A percentile compares a stretch with the other conserved stretches of the same genome.
phyloP scores from a whole-genome alignment of 805 yeast genomes.

The Metahyphopichia silvanorum region DNA sequence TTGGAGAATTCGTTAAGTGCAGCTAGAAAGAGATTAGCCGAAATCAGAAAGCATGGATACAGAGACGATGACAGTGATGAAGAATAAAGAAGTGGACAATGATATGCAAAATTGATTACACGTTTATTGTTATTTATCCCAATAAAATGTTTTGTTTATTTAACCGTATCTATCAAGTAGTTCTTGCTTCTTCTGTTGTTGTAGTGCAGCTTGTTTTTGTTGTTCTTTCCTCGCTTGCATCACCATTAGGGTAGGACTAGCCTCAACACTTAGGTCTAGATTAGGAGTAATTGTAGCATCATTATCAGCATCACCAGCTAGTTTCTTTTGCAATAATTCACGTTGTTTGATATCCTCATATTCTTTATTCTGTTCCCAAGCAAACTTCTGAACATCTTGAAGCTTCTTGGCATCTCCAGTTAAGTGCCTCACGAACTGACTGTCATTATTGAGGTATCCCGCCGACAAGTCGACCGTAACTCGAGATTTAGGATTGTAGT shows the following conservation, averaged over 20 bases:
- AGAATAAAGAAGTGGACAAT: constrained; percentile 27
- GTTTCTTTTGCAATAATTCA: constrained; percentile 6
- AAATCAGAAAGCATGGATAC: constrained; percentile 77
- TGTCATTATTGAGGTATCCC: constrained; percentile 34
- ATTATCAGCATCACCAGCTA: constrained; percentile 2
- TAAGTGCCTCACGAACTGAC: constrained; percentile 51
- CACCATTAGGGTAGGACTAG: constrained; percentile 36
- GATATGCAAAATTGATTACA: not conserved
- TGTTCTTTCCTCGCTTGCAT: constrained; percentile 19
- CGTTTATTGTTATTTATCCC: no score
- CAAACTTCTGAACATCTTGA: constrained; percentile 27
- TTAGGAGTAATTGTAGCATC: constrained; percentile 15
- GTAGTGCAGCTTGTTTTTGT: constrained; percentile 11
- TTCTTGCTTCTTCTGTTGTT: constrained; percentile 9
- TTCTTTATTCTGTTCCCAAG: constrained; percentile 26
- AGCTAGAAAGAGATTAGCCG: constrained; percentile 81
- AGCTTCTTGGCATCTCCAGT: constrained; percentile 18
- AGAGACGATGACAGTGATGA: constrained; percentile 56
- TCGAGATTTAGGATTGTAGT: constrained; percentile 56
- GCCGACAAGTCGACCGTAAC: constrained; percentile 21
- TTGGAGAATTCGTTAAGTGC: constrained; percentile 67
- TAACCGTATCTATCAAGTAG: constrained; percentile 15
- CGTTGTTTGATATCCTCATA: constrained; percentile 10
- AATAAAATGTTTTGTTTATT: no score
- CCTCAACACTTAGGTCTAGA: constrained; percentile 29